Base-by-base conservation (phyloP, 208 protist species). In the Trypanosoma lewisi region DNA sequence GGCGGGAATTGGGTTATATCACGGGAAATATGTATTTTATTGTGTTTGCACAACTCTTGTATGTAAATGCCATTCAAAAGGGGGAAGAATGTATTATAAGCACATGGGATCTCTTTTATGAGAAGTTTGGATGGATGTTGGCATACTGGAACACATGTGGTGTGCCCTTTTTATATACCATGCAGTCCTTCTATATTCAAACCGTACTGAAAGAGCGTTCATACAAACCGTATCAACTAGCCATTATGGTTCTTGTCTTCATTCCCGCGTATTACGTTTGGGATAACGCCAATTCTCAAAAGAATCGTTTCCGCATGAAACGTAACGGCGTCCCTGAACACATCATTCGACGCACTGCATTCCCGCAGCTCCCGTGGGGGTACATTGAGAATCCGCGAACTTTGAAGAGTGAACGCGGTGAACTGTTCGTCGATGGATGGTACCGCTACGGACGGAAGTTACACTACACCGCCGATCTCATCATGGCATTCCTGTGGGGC, bases 51-150 rank as follows among this genome's bases (percentile, higher is more conserved):
- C 96, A 98, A 52, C 65, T 87, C 8, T 78, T 98, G 28, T 98
- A 98, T 81, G 77, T 87, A 0, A 98, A 98, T 70, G 95, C 95
- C 5, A 86, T 91, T 67, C 75, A 88, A 65, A 97, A 98, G 75
- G 96, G 96, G 42, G 95, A 98, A 75, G 87, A 98, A 69, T 97
- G 82, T 74, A 85, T 98, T 58, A 86, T 93, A 58, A 78, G 89
- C 9, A 97, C 94, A n/a, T 98, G 94, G 94, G 97, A 98, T 66
- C 80, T 98, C 34, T 97, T 87, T 80, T 94, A 97, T 76, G 97
- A 98, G 69, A 97, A 98, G 77, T 98, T 91, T 52, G 94, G 94
- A 59, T 96, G 87, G 82, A 92, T 98, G 94, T 82, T 98, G 28
- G 83, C 79, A 53, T 98, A 91, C 83, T 98, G 97, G 97, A 98